These are phyloP conservation scores for Martiniozyma abietophila DNA, from an alignment of 805 yeast genomes.

Conservation along the genomic window DNA sequence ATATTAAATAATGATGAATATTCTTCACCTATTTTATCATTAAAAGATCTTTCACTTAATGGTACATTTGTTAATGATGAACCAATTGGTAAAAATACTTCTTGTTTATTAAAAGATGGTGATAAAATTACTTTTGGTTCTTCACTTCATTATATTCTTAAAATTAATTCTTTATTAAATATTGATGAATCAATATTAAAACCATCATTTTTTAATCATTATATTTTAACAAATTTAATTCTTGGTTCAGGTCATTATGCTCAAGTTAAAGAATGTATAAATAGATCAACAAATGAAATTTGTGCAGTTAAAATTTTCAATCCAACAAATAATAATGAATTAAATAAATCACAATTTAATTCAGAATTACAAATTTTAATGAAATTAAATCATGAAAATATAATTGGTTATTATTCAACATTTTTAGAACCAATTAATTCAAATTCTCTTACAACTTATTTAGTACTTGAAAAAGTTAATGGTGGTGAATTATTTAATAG, in stretches of 20 bases:
- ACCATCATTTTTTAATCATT: constrained; percentile 47
- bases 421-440: constrained; percentile 42
- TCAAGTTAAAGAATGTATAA: constrained; percentile 61
- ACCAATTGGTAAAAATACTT: constrained; percentile 38
- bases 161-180: too few relatives aligned
- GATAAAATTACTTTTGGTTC: constrained; percentile 49
- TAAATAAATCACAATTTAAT: constrained; percentile 30
- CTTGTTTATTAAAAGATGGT: constrained; percentile 47
- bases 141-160: constrained; percentile 24
- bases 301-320: constrained; percentile 69
- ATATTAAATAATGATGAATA: constrained; percentile 30
- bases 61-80: constrained; percentile 61
- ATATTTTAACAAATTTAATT: constrained; percentile 41
- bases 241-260: constrained; percentile 78
- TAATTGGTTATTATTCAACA: constrained; percentile 54
- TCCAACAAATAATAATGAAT: constrained; percentile 28
- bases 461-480: constrained; percentile 64
- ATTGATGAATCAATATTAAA: constrained; percentile 7
- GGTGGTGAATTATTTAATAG: constrained; percentile 72
- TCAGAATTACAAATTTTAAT: constrained; percentile 62
- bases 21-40: constrained; percentile 31
- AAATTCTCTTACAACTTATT: constrained; percentile 40
- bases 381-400: constrained; percentile 60
- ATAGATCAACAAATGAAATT: constrained; percentile 45
- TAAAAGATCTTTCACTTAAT: constrained; percentile 53